Evolutionary conservation across 768 basidiomycete species (phyloP).

Genomic region (Leucosporidium creatinivorum): DNA sequence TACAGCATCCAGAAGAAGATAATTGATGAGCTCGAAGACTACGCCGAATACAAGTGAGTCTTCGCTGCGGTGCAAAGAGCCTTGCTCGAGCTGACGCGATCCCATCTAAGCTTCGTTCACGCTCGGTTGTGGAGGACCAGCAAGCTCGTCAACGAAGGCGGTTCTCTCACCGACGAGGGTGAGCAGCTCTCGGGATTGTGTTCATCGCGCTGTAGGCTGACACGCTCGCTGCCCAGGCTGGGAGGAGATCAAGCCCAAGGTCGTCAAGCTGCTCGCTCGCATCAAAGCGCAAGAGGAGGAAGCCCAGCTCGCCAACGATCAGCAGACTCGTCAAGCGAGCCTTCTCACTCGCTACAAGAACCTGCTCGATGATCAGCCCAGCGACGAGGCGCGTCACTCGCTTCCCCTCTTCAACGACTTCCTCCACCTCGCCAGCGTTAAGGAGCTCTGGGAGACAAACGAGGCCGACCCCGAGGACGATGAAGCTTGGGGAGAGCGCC

Average conservation of each 20-base stretch:
- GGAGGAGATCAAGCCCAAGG: slow-evolving; percentile 3
- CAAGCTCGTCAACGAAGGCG: neutral
- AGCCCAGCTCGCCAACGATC: too few relatives aligned
- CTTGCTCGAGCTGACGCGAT: neutral
- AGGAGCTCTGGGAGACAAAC: neutral
- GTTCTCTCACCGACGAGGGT: slow-evolving; percentile 1
- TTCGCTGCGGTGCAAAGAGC: neutral
- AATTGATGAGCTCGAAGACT: neutral
- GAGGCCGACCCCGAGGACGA: neutral
- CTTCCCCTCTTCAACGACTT: neutral
- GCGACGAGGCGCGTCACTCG: neutral
- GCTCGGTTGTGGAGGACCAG: neutral
- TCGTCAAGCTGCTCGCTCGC: slow-evolving; percentile 3
- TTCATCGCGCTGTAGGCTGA: neutral
- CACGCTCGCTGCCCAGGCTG: neutral
- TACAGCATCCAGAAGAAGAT: neutral
- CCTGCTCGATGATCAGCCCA: neutral
- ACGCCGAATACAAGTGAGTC: neutral
- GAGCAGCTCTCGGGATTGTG: neutral
- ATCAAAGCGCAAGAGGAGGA: neutral
- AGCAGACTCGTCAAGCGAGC: too few relatives aligned
- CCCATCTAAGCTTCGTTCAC: neutral
- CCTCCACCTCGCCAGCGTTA: neutral
- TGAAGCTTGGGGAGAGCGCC: neutral
- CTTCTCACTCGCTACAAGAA: too few relatives aligned